These are phyloP conservation scores for Glaciozyma martinii DNA, from an alignment of 768 basidiomycete species.

Conservation along the genomic window DNA sequence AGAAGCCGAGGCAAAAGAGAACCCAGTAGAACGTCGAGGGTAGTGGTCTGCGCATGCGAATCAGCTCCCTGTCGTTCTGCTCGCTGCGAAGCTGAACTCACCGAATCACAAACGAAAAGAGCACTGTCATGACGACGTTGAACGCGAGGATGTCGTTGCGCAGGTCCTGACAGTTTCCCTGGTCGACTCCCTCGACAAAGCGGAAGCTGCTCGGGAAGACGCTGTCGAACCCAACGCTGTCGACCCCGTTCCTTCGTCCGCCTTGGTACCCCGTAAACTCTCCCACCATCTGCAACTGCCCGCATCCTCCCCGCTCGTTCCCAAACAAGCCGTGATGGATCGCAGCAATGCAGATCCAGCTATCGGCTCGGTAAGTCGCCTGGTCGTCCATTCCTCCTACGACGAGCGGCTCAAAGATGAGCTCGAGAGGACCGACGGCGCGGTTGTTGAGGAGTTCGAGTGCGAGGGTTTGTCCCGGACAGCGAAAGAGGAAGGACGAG, in stretches of 20 bases:
- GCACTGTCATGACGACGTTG: conserved; percentile 58
- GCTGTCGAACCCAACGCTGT: conserved; percentile 64
- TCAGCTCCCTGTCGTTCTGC: conserved; percentile 14
- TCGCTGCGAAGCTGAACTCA: conserved; percentile 51
- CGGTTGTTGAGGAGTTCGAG: conserved; percentile 64
- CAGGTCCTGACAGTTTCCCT: conserved; percentile 62
- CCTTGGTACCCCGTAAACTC: conserved; percentile 64
- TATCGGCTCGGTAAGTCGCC: conserved; percentile 69
- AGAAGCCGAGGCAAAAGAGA: conserved; percentile 47
- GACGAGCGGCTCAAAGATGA: conserved; percentile 62
- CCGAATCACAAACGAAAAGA: conserved; percentile 63
- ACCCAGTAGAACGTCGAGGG: conserved; percentile 51
- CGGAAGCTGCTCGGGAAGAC: conserved; percentile 64
- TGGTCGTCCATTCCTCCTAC: conserved; percentile 74
- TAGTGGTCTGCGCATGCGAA: conserved; percentile 49
- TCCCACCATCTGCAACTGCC: conserved; percentile 56
- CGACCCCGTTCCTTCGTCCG: conserved; percentile 52
- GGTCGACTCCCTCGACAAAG: conserved; percentile 47
- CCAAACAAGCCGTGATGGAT: conserved; percentile 57
- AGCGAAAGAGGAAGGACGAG: conserved; percentile 62
- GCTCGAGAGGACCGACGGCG: conserved; percentile 58
- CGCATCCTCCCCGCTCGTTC: conserved; percentile 66
- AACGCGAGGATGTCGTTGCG: conserved; percentile 61
- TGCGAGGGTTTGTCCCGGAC: conserved; percentile 60
- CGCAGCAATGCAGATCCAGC: conserved; percentile 75